Conservation (phyloP, 345 rosid species). For the Lepidium sativum region DNA sequence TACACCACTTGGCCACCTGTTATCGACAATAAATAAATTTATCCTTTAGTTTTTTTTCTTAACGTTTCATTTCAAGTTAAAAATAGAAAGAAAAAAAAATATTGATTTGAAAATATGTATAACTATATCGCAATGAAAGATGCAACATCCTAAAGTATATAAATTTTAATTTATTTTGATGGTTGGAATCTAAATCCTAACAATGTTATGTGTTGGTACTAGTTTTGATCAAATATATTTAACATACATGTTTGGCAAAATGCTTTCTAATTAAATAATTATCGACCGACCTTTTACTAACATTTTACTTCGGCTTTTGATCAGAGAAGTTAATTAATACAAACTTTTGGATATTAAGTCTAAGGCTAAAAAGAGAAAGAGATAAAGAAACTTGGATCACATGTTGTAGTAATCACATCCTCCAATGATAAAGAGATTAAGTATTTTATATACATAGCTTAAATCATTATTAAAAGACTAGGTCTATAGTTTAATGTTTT, state of each 20-base stretch:
- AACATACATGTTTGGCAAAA: conserved; percentile 7
- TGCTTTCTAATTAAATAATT: background rate
- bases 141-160: too few species aligned
- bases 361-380: background rate
- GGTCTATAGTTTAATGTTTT: too few species aligned
- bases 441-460: background rate
- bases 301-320: conserved; percentile 5
- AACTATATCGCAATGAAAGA: too few species aligned
- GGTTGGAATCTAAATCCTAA: background rate
- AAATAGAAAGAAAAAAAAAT: too few species aligned
- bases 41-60: too few species aligned
- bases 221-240: background rate
- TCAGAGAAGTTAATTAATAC: conserved; percentile 11
- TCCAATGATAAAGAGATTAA: conserved; percentile 12
- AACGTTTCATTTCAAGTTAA: too few species aligned
- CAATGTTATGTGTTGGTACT: background rate
- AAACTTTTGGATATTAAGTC: background rate
- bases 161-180: background rate
- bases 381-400: background rate
- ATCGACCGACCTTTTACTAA: conserved; percentile 12
- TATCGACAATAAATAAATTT: too few species aligned
- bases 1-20: too few species aligned
- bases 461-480: too few species aligned
- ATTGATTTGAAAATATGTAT: too few species aligned
- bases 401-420: conserved; percentile 19